Evolutionary conservation across 2,329 filamentous ascomycete genomes (phyloP).

Genomic region (Cytospora piceicola): DNA sequence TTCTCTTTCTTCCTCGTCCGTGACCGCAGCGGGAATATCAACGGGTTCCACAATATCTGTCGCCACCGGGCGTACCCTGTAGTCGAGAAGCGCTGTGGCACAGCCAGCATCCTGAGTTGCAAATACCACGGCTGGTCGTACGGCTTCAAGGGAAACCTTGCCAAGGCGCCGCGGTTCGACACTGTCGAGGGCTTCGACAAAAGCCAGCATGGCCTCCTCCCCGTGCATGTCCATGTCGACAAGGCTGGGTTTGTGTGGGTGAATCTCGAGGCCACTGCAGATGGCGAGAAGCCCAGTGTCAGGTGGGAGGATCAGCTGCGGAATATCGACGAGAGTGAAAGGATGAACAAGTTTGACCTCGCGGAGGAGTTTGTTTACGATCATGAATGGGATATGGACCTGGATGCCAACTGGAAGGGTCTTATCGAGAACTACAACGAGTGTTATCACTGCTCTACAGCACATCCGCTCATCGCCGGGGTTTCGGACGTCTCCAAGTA

Average conservation of each 20-base stretch:
- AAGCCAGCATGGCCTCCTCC: constrained; percentile 48
- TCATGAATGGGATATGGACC: constrained; percentile 41
- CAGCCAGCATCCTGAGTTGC: constrained; percentile 45
- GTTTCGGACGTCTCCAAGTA: constrained; percentile 51
- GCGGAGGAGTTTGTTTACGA: constrained; percentile 40
- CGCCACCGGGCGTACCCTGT: constrained; percentile 50
- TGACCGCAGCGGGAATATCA: constrained; percentile 40
- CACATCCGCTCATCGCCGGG: constrained; percentile 50
- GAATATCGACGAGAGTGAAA: constrained; percentile 35
- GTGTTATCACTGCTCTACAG: constrained; percentile 53
- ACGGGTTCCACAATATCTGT: constrained; percentile 50
- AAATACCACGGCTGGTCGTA: constrained; percentile 53
- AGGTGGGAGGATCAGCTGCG: constrained; percentile 49
- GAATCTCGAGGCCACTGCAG: constrained; percentile 48
- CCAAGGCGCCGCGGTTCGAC: constrained; percentile 49
- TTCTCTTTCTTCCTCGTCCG: constrained; percentile 47
- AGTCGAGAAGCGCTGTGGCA: constrained; percentile 43
- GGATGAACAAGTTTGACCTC: constrained; percentile 36
- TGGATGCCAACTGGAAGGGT: constrained; percentile 46
- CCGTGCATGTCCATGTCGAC: constrained; percentile 51
- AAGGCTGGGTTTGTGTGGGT: constrained; percentile 53
- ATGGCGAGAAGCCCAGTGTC: constrained; percentile 39
- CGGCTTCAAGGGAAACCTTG: constrained; percentile 45
- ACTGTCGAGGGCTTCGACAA: constrained; percentile 45
- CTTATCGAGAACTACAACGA: constrained; percentile 55